phyloP scores from a whole-genome alignment of 163 green algal genomes.

The Chloromonas sp. region DNA sequence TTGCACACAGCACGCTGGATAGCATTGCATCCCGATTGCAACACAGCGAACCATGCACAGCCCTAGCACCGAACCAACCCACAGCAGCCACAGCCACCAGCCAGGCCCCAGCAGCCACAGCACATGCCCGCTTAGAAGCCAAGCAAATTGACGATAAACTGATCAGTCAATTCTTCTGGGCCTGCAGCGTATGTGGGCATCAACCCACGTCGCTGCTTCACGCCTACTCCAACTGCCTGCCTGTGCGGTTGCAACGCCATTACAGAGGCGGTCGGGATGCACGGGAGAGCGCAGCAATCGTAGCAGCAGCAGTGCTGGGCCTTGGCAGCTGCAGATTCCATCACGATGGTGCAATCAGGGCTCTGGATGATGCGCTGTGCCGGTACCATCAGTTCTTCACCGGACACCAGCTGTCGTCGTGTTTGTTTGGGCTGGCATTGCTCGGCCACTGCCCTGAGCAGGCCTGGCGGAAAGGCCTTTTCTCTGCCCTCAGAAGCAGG shows the following conservation, averaged over 20 bases:
- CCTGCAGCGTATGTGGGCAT: neutral
- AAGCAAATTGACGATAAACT: neutral
- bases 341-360: no score
- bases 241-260: neutral
- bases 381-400: neutral
- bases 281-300: neutral
- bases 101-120: neutral
- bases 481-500: neutral
- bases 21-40: no score
- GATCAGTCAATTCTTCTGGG: neutral
- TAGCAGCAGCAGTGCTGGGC: neutral
- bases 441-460: slow-evolving; percentile 1
- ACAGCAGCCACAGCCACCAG: neutral
- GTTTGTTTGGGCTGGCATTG: slow-evolving; percentile 3
- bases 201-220: neutral
- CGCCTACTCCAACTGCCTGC: neutral
- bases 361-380: neutral
- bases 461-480: slow-evolving; percentile 3
- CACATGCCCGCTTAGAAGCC: no score
- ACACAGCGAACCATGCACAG: no score
- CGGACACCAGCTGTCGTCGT: neutral
- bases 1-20: neutral
- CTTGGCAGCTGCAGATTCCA: neutral
- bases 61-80: no score
- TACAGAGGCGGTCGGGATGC: neutral